Conservation (phyloP, 1,284 basidiomycete genomes). For the Ustilago xerochloae region DNA sequence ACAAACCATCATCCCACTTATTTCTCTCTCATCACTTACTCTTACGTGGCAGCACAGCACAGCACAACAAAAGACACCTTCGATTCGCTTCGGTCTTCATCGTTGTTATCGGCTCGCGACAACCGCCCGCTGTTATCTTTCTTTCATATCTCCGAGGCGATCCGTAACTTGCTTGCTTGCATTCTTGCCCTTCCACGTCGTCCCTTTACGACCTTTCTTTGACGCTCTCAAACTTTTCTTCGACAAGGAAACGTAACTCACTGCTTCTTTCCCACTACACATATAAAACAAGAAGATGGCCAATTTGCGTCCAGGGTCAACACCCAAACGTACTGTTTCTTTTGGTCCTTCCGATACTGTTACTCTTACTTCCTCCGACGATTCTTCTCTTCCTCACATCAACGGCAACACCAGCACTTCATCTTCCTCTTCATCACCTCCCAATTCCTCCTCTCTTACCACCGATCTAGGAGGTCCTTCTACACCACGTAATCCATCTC, state of each 20-base stretch:
- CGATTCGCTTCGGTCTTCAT: neutral
- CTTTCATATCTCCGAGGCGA: conserved; percentile 1
- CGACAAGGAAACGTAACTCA: neutral
- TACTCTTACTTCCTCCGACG: conserved; percentile 17
- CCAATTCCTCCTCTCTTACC: neutral
- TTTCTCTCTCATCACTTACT: neutral
- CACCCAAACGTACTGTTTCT: conserved; percentile 50
- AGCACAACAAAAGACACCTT: neutral
- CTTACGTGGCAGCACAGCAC: neutral
- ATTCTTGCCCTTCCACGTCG: neutral
- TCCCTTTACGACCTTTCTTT: no score
- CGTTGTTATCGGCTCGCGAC: neutral
- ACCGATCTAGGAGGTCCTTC: conserved; percentile 11
- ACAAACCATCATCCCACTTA: neutral
- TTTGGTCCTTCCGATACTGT: conserved; percentile 52
- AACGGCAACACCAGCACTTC: conserved; percentile 8
- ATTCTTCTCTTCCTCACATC: neutral
- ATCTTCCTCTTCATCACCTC: neutral
- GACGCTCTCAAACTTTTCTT: neutral
- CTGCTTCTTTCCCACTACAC: neutral
- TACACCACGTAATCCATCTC: conserved; percentile 20
- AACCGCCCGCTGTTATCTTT: no score
- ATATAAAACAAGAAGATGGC: conserved; percentile 20
- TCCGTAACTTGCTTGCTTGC: no score
- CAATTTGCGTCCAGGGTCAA: conserved; percentile 38